Percentiles rank a stretch among this genome's conserved stretches.
phyloP scores from a whole-genome alignment of 2,329 filamentous ascomycete genomes.

The Diaporthe ilicicola region DNA sequence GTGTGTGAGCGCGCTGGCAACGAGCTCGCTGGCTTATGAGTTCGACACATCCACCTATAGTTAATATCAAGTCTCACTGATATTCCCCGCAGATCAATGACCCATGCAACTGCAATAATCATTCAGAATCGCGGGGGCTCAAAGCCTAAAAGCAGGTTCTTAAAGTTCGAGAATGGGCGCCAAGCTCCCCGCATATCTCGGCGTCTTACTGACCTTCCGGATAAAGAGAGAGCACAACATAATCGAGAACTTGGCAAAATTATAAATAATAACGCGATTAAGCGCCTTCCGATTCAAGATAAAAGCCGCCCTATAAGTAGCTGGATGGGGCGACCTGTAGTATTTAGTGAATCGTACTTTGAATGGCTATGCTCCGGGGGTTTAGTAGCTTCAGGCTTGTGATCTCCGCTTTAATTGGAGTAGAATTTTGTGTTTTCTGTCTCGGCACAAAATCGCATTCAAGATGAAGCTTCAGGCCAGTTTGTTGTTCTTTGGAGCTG shows the following conservation, averaged over 20 bases:
- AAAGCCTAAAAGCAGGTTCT: neutral
- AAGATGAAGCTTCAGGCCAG: neutral
- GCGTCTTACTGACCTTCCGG: conserved; percentile 14
- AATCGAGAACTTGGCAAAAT: neutral
- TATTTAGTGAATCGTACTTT: neutral
- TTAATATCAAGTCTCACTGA: too few species aligned
- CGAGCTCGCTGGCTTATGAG: too few species aligned
- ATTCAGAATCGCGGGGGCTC: neutral
- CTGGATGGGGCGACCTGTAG: neutral
- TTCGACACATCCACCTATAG: too few species aligned
- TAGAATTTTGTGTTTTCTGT: neutral
- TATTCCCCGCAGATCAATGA: too few species aligned
- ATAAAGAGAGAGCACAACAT: conserved; percentile 3
- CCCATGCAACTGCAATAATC: too few species aligned
- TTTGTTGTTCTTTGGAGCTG: neutral
- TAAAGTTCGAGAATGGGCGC: neutral
- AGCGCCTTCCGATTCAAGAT: neutral
- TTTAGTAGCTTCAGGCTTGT: neutral
- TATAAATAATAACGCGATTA: neutral
- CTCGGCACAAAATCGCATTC: neutral
- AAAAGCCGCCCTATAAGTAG: neutral
- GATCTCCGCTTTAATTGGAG: neutral
- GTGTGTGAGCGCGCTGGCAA: too few species aligned
- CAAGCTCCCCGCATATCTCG: conserved; percentile 7
- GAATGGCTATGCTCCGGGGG: neutral